Evolutionary conservation across 106 monocot genomes (phyloP), one percentile per base, ranked within the genome.

Genomic region (Dendrobium chrysotoxum): DNA sequence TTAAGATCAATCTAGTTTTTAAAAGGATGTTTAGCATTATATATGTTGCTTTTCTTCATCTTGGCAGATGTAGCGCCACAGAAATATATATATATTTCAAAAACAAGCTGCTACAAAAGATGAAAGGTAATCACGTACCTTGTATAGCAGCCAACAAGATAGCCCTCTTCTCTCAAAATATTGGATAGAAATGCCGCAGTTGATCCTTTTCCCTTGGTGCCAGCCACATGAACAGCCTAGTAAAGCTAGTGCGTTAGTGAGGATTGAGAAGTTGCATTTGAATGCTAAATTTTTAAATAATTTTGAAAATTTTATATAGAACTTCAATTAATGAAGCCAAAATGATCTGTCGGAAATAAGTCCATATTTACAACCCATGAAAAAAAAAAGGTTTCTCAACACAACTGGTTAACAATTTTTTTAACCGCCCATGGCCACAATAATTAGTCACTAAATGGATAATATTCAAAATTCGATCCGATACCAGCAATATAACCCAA

Each of bases 141-240:
- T 20, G 91, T 93, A 79, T 99, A 99, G 78, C 91, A 90, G 2
- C 99, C 99, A 78, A 99, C 93, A 79, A 75, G 78, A 61, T 90
- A 99, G 46, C 95, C 93, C 79, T 85, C 86, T 85, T 93, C 85
- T 66, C 86, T 80, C 81, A 99, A 89, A 78, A 99, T 99, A 82
- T 86, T 95, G 68, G 93, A 91, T 17, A 99, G 67, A 84, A 91
- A 99, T 40, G 95, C 90, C 53, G 91, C 83, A 77, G 93, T 91
- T 47, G 99, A 99, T 75, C 99, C 99, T 87, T 99, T 99, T 44
- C 99, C 99, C 77, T 99, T 99, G 4, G 99, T 95, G 20, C 99
- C 99, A 66, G 95, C 91, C 82, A 99, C 84, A 87, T 95, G 98
- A 79, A 99, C 81, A 72, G 88, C 89, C 98, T 99, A 84, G 46